These are phyloP conservation scores for Russula brevipes DNA, from an alignment of 768 basidiomycete genomes.

Conservation along the genomic window DNA sequence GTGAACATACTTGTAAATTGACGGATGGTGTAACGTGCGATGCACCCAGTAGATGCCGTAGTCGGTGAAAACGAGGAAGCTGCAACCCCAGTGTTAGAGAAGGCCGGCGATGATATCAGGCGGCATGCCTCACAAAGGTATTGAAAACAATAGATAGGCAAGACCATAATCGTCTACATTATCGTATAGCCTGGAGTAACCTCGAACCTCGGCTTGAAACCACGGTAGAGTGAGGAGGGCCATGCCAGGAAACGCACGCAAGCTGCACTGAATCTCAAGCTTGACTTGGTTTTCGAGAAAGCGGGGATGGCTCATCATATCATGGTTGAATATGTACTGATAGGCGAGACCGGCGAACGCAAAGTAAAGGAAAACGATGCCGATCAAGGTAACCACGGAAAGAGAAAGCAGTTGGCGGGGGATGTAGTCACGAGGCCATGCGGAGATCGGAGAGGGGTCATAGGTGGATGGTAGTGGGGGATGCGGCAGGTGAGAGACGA, in stretches of 20 bases:
- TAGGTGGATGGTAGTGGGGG: conserved; percentile 39
- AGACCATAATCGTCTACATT: conserved; percentile 76
- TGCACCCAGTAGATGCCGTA: conserved; percentile 97
- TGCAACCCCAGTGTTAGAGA: conserved; percentile 30
- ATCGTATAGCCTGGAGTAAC: conserved; percentile 75
- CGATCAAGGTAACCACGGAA: conserved; percentile 63
- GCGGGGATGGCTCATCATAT: conserved; percentile 91
- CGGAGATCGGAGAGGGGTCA: conserved; percentile 44
- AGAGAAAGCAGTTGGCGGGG: conserved; percentile 76
- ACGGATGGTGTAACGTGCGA: conserved; percentile 77
- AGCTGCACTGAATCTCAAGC: conserved; percentile 68
- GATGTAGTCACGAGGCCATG: conserved; percentile 82
- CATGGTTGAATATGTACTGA: conserved; percentile 84
- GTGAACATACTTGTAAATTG: conserved; percentile 85
- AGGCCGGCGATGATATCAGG: neutral
- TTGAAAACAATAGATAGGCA: conserved; percentile 60
- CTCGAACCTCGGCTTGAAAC: conserved; percentile 90
- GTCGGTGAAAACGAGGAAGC: conserved; percentile 85
- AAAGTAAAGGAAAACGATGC: conserved; percentile 85
- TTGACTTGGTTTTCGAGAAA: conserved; percentile 86
- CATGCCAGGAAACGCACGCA: conserved; percentile 80
- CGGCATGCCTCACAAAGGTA: conserved; percentile 52
- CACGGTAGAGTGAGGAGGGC: conserved; percentile 83
- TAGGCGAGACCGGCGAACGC: conserved; percentile 82
- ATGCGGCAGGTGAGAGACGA: conserved; percentile 54